Percentiles rank a stretch among this genome's conserved stretches.
phyloP scores from a whole-genome alignment of 2,329 filamentous ascomycete genomes.

The Blumeriella jaapii region DNA sequence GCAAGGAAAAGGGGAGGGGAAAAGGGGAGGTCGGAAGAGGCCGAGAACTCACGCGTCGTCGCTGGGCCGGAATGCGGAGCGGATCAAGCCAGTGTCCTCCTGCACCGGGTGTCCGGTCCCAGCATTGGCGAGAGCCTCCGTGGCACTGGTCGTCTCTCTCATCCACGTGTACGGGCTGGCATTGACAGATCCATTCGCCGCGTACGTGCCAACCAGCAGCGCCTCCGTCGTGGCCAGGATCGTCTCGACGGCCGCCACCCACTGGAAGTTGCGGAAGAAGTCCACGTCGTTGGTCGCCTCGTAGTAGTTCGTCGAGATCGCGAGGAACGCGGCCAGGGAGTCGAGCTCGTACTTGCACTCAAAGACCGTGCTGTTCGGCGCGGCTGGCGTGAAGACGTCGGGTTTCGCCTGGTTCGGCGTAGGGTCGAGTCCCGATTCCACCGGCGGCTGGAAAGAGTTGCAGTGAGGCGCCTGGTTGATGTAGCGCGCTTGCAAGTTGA shows the following conservation, averaged over 20 bases:
- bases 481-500: constrained; percentile 61
- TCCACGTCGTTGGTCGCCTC: constrained; percentile 57
- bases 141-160: constrained; percentile 58
- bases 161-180: constrained; percentile 62
- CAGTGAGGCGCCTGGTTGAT: constrained; percentile 65
- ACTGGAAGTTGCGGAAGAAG: constrained; percentile 63
- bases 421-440: constrained; percentile 55
- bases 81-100: constrained; percentile 62
- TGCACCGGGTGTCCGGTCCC: constrained; percentile 74
- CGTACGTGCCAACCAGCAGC: constrained; percentile 67
- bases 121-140: constrained; percentile 67
- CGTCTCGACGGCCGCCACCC: constrained; percentile 60
- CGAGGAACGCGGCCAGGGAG: constrained; percentile 76
- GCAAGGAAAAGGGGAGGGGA: too few relatives aligned
- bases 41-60: constrained; percentile 57
- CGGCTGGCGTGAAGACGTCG: constrained; percentile 54
- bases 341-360: constrained; percentile 97
- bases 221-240: constrained; percentile 57
- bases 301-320: constrained; percentile 72
- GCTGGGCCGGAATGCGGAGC: constrained; percentile 80
- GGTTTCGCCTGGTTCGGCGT: constrained; percentile 45
- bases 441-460: constrained; percentile 81
- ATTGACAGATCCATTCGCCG: constrained; percentile 43
- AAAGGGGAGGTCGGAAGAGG: too few relatives aligned
- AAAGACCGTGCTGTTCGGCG: constrained; percentile 65